Conservation (phyloP, 2,329 filamentous ascomycete genomes). For the Aspergillus phoenicis region DNA sequence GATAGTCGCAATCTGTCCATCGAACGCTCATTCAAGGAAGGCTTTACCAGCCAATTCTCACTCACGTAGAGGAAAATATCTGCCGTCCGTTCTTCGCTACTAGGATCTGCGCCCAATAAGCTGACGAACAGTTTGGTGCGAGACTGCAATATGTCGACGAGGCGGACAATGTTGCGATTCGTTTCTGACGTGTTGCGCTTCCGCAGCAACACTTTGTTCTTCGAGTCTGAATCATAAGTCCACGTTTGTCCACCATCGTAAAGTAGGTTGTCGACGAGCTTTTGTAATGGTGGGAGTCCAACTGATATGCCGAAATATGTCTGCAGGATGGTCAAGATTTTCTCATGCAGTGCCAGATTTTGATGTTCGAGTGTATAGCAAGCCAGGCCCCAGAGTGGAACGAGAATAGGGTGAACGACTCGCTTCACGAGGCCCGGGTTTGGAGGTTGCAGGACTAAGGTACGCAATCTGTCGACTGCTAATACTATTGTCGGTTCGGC, state of each 20-base stretch:
- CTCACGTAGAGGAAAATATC: slow-evolving; percentile 48
- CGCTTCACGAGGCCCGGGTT: slow-evolving; percentile 48
- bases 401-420: slow-evolving; percentile 42
- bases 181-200: slow-evolving; percentile 23
- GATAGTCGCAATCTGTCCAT: slow-evolving; percentile 17
- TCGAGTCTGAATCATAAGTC: slow-evolving; percentile 34
- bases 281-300: slow-evolving; percentile 38
- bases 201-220: slow-evolving; percentile 30
- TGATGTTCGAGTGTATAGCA: slow-evolving; percentile 40
- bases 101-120: slow-evolving; percentile 42
- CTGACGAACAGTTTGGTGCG: slow-evolving; percentile 42
- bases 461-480: slow-evolving; percentile 40
- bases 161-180: slow-evolving; percentile 32
- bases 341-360: slow-evolving; percentile 30
- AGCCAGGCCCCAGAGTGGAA: slow-evolving; percentile 46
- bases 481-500: slow-evolving; percentile 30
- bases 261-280: slow-evolving; percentile 44
- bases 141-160: slow-evolving; percentile 39
- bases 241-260: slow-evolving; percentile 44
- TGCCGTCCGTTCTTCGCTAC: slow-evolving; percentile 42
- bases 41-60: slow-evolving; percentile 43
- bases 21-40: slow-evolving; percentile 13
- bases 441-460: slow-evolving; percentile 44
- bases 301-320: slow-evolving; percentile 47
- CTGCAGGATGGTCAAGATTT: slow-evolving; percentile 36